A percentile compares a stretch with the other conserved stretches of the same genome.
These are phyloP conservation scores for Jaltomata sinuosa DNA, from an alignment of 257 asterid species.

Conservation along the genomic window DNA sequence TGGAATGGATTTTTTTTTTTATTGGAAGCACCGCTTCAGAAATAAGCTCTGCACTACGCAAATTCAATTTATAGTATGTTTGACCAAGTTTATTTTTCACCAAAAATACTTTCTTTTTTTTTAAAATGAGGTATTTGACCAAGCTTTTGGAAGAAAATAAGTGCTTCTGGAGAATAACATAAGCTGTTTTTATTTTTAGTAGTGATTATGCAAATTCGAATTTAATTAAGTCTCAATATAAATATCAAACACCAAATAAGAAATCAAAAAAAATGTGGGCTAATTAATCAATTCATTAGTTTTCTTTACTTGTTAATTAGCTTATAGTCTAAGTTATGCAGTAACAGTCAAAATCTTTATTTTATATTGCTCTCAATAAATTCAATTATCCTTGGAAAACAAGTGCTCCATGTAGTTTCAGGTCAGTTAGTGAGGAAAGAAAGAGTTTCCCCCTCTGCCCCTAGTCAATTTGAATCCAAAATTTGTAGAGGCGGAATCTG, in stretches of 20 bases:
- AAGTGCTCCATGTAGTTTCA: background rate
- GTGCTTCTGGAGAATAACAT: no score
- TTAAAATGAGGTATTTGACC: no score
- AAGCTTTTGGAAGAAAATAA: no score
- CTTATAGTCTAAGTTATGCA: background rate
- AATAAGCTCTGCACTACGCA: background rate
- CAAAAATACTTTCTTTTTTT: no score
- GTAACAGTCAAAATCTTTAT: background rate
- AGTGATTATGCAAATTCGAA: no score
- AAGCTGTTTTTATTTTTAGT: no score
- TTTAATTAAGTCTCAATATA: background rate
- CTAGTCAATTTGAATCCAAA: background rate
- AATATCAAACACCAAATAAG: accelerated
- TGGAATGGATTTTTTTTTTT: no score
- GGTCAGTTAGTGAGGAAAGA: background rate
- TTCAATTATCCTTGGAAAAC: background rate
- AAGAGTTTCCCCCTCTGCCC: background rate
- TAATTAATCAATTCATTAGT: background rate
- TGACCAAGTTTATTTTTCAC: no score
- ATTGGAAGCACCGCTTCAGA: no score
- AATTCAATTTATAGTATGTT: no score
- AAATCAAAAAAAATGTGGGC: background rate
- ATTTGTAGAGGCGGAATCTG: accelerated
- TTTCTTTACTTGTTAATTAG: background rate
- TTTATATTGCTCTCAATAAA: background rate